Conservation (phyloP, 768 basidiomycete species). For the Amanita exitialis region DNA sequence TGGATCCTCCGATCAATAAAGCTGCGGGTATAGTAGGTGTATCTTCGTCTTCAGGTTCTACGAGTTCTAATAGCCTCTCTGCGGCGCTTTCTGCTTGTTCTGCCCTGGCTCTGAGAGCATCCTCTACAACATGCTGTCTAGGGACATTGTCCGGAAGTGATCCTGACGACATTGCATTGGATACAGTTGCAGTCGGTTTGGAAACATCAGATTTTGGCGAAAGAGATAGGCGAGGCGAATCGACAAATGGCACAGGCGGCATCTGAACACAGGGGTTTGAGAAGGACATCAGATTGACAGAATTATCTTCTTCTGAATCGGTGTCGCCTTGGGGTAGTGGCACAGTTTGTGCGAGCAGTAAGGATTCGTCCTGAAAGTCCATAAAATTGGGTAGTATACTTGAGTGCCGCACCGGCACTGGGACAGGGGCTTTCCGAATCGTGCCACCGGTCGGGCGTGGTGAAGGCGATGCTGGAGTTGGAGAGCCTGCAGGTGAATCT, state of each 20-base stretch:
- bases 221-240: conserved; percentile 34
- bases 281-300: conserved; percentile 61
- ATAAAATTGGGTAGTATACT: conserved; percentile 28
- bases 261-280: conserved; percentile 55
- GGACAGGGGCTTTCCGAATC: conserved; percentile 18
- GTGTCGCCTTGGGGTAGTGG: conserved; percentile 69
- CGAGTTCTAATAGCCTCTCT: conserved; percentile 76
- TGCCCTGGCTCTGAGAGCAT: conserved; percentile 77
- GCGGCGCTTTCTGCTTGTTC: conserved; percentile 94
- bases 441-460: conserved; percentile 16
- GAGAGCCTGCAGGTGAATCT: conserved; percentile 23
- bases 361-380: conserved; percentile 42
- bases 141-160: conserved; percentile 27
- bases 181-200: conserved; percentile 35
- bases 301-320: conserved; percentile 53
- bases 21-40: conserved; percentile 47
- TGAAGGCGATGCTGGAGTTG: conserved; percentile 21
- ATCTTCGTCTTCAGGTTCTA: conserved; percentile 66
- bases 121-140: conserved; percentile 58
- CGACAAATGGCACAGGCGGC: conserved; percentile 21
- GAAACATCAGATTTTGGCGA: conserved; percentile 46
- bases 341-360: conserved; percentile 60
- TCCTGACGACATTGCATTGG: conserved; percentile 53
- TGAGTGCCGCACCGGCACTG: conserved; percentile 32
- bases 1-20: conserved; percentile 33